Base-by-base conservation (phyloP, 140 eudicot species). In the Senecio squalidus region DNA sequence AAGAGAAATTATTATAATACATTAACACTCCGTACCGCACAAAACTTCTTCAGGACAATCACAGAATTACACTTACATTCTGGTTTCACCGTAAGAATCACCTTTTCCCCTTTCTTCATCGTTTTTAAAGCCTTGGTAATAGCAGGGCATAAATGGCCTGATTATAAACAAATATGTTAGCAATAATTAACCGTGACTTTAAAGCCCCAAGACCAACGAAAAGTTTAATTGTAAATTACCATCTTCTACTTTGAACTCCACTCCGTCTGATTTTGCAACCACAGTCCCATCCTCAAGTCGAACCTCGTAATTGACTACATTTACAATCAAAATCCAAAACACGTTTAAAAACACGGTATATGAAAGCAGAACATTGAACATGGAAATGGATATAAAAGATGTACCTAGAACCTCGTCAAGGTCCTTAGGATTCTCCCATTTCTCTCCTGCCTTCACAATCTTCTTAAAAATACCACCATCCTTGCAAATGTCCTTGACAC, bases 371-470 rank as follows among this genome's bases (percentile, higher is more conserved):
- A n/a, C n/a, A n/a, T n/a, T 22, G 30, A 43, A n/a, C 23, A 43
- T 20, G 16, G 18, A 53, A 23, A 1, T 17, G 38, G 20, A 39
- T 15, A 30, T 6, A 50, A 57, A 39, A 20, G 2, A 45, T 4
- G 63, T 84, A 88, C 99, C 99, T 40, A 88, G 28, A 56, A 88
- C 96, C 63, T 93, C 96, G 76, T 93, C 99, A 52, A 82, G 84
- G 70, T 93, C 96, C 71, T 84, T 93, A 0, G 96, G 99, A 60
- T 88, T 88, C 72, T 93, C 99, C 99, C 99, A 93, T 36, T 93
- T 93, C 33, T 93, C 99, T 38, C 99, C 99, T 60, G 82, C 87
- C 21, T 63, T 68, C 3, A 88, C 74, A 46, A 93, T 78, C 78
- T 93, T 93, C 74, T 93, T 93, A 33, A 93, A 82, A 15, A 93